Evolutionary conservation across 129 eudicot genomes (phyloP), one percentile per base, ranked within the genome.

Genomic region (Rutidosis leptorrhynchoides): DNA sequence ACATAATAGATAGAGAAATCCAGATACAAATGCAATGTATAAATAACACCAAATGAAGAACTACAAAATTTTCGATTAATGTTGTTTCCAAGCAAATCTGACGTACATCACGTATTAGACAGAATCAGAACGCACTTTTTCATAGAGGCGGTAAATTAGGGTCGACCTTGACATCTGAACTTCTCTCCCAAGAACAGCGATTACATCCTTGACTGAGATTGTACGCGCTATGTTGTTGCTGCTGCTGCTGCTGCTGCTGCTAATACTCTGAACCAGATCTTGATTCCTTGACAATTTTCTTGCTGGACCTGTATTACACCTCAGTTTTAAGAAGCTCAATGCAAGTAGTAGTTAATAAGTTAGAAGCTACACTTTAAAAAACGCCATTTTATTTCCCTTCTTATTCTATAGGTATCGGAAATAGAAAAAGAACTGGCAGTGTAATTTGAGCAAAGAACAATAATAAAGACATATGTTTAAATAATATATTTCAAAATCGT

Each of bases 171-270:
- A 71, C 82, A 86, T 88, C 32, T 88, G 96, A 49, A 85, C 85
- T 73, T 92, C 98, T 73, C 87, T 88, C 69, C 83, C 95, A 19
- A 92, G 80, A 24, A 86, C 87, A 29, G 87, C 79, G 17, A 92
- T 81, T 20, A 92, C 87, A 77, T 92, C 98, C 85, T 83, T 85
- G 37, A 85, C 71, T 1, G 95, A 62, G 26, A 91, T 76, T 33
- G 43, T 75, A 26, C 86, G 94, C 7, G 83, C 76, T 5, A 75
- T 49, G 55, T 14, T 58, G 26, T 43, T 48, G 54, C 23, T 48
- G n/a, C n/a, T n/a, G n/a, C n/a, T n/a, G n/a, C n/a, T n/a, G n/a
- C n/a, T n/a, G 26, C 54, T 65, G 5, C 55, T n/a, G n/a, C n/a
- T n/a, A n/a, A n/a, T 26, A 20, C 61, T 32, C 42, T 67, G 83